Evolutionary conservation across 1,284 basidiomycete genomes (phyloP), one percentile per base, ranked within the genome.

Genomic region (Ceratobasidium papillatum): DNA sequence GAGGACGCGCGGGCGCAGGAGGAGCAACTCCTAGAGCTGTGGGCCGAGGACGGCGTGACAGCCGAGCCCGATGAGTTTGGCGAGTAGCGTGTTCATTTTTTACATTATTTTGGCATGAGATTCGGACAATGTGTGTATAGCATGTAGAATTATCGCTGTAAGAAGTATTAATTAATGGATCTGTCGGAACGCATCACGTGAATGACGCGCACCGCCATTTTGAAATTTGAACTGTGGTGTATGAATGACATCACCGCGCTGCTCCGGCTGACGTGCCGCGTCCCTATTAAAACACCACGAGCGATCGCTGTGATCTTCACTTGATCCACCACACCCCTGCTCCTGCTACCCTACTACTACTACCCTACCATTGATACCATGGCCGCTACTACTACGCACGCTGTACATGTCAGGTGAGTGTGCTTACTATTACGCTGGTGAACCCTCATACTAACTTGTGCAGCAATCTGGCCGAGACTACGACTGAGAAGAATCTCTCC

Each of bases 41-140:
- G 92, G 92, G 90, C 90, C 75, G 91, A 91, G 80, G 92, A 94
- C 77, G 92, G 92, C 25, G 85, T 91, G 49, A 84, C 84, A n/a
- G 88, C 86, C 8, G 91, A 93, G 80, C 91, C 91, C 3, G 76
- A 78, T 36, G 79, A 79, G 41, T 78, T 78, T 36, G 51, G 75
- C 27, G 71, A 72, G 3, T 72, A 72, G 34, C 43, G 32, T 34
- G 32, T 63, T 17, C 27, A 3, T 36, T 49, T 34, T 58, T 34
- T 71, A 68, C 30, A 22, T 56, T 56, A 22, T 52, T 68, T 56
- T 38, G 58, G 58, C 45, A 32, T 27, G 38, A 71, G 51, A 59
- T 38, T 59, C 36, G 56, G 32, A 59, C 56, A 41, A 11, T 59
- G 36, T 59, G 17, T 72, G 66, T 73, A 49, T 63, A 38, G 27